Evolutionary conservation across 129 eudicot genomes (phyloP).

Genomic region (Centella asiatica): DNA sequence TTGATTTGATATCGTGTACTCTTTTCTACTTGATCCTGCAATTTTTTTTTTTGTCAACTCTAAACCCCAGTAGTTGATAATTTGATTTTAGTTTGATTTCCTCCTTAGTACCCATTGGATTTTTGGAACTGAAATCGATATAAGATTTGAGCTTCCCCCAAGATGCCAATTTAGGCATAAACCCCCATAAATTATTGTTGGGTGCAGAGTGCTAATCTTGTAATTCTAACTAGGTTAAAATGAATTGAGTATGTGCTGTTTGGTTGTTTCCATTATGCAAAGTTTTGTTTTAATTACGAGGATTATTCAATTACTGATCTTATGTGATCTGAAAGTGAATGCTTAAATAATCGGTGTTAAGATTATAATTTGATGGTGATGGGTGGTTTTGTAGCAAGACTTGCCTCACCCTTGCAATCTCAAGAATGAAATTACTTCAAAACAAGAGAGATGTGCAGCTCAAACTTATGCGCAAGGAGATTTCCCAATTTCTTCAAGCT

Average conservation of each 20-base stretch:
- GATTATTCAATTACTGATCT: neutral
- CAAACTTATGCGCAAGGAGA: conserved; percentile 87
- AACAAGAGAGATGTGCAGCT: conserved; percentile 85
- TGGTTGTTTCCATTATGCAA: neutral
- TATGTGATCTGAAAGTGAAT: neutral
- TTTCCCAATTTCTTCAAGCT: conserved; percentile 77
- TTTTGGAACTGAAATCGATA: neutral
- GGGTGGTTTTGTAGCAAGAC: conserved; percentile 72
- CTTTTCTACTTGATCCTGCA: neutral
- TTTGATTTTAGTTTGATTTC: neutral
- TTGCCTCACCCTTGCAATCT: conserved; percentile 72
- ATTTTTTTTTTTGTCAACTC: conserved; percentile 2
- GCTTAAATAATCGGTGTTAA: neutral
- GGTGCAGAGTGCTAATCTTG: too few relatives aligned
- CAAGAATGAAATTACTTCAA: conserved; percentile 84
- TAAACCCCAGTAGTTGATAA: neutral
- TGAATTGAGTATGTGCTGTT: neutral
- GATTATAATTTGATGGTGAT: conserved; percentile 6
- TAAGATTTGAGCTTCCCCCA: neutral
- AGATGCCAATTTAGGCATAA: conserved; percentile 1
- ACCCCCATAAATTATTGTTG: neutral
- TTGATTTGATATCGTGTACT: neutral
- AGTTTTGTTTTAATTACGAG: neutral
- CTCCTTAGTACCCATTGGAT: neutral
- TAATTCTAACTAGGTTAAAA: neutral